Conservation (phyloP, 495 filamentous ascomycete genomes). For the Tuber magnatum region DNA sequence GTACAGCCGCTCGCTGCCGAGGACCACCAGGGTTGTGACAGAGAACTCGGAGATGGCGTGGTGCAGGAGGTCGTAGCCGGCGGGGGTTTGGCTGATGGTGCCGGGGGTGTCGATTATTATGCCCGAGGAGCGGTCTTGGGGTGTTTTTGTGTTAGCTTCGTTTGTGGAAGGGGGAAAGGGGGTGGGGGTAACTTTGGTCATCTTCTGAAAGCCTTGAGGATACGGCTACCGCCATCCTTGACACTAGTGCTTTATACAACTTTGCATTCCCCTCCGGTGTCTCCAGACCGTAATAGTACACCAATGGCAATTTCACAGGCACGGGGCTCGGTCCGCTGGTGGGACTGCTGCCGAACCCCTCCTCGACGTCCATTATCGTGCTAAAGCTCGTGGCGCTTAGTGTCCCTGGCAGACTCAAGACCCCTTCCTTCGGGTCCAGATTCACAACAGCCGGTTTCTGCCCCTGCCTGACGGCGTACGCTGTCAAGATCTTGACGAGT, state of each 20-base stretch:
- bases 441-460: constrained; percentile 78
- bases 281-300: constrained; percentile 78
- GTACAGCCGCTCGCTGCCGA: constrained; percentile 77
- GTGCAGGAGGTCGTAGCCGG: constrained; percentile 64
- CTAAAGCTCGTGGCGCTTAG: constrained; percentile 76
- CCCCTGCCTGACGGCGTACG: constrained; percentile 69
- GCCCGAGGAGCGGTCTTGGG: constrained; percentile 48
- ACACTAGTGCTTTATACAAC: constrained; percentile 65
- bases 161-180: neutral
- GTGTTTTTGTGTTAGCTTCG: neutral
- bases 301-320: constrained; percentile 83
- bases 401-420: constrained; percentile 77
- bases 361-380: constrained; percentile 78
- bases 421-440: constrained; percentile 74
- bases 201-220: constrained; percentile 75
- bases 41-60: constrained; percentile 85
- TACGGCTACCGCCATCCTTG: constrained; percentile 70
- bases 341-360: constrained; percentile 85
- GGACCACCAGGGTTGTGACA: constrained; percentile 69
- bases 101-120: constrained; percentile 83
- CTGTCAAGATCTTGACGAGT: constrained; percentile 69
- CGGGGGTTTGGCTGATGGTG: constrained; percentile 52
- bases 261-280: constrained; percentile 66
- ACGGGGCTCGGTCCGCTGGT: constrained; percentile 80
- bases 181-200: constrained; percentile 41